Conservation (phyloP, 129 eudicot genomes). For the Deinandra increscens region DNA sequence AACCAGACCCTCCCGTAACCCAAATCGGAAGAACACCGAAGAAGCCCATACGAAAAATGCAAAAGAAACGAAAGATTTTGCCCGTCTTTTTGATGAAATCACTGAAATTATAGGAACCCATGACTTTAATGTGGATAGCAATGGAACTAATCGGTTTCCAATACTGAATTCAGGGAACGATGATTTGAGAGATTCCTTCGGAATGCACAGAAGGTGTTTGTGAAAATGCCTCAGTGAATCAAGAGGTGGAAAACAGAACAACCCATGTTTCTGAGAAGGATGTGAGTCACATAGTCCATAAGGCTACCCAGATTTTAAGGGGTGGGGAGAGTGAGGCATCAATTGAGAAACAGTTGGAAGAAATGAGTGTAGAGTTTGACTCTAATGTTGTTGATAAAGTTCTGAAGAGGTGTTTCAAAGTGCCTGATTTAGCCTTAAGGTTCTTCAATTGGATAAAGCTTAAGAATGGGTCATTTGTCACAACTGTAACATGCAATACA, state of each 20-base stretch:
- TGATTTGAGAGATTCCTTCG: background rate
- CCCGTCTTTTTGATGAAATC: conserved; percentile 61
- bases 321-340: conserved; percentile 32
- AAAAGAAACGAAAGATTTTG: conserved; percentile 29
- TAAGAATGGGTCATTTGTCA: conserved; percentile 34
- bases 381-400: conserved; percentile 65
- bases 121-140: conserved; percentile 18
- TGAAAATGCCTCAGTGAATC: conserved; percentile 43
- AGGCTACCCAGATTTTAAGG: conserved; percentile 57
- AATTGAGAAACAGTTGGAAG: conserved; percentile 60
- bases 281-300: conserved; percentile 50
- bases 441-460: conserved; percentile 63
- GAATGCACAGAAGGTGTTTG: conserved; percentile 53
- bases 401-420: conserved; percentile 79
- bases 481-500: conserved; percentile 54
- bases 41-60: conserved; percentile 11
- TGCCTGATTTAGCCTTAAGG: conserved; percentile 63
- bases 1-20: conserved; percentile 28
- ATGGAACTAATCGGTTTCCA: conserved; percentile 24
- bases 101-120: conserved; percentile 58
- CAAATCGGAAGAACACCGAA: conserved; percentile 31
- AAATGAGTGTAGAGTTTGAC: conserved; percentile 34
- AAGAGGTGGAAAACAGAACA: conserved; percentile 23
- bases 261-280: conserved; percentile 34
- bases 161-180: background rate